phyloP scores from a whole-genome alignment of 768 basidiomycete species.

The Pleurotus djamor region DNA sequence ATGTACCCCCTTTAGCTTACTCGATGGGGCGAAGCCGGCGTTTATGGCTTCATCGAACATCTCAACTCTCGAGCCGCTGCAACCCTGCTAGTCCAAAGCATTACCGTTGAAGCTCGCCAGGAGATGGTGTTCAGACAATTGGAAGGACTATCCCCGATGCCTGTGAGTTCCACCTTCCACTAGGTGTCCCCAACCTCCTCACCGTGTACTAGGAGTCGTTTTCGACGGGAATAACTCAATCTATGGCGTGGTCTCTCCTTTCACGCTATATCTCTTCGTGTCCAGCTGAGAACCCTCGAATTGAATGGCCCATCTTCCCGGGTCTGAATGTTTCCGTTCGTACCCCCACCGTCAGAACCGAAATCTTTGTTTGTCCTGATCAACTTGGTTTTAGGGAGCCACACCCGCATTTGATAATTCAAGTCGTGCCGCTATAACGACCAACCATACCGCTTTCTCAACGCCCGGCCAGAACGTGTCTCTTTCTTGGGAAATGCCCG shows the following conservation, averaged over 20 bases:
- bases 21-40: conserved; percentile 55
- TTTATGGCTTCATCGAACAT: conserved; percentile 64
- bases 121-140: conserved; percentile 67
- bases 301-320: conserved; percentile 58
- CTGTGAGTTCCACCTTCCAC: conserved; percentile 21
- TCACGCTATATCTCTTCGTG: conserved; percentile 51
- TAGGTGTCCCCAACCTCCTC: background rate
- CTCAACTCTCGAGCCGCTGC: conserved; percentile 56
- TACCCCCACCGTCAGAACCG: conserved; percentile 25
- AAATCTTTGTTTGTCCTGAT: conserved; percentile 16
- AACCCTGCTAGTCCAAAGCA: conserved; percentile 49
- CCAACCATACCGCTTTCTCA: conserved; percentile 52
- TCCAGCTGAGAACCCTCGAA: conserved; percentile 47
- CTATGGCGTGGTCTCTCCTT: conserved; percentile 62
- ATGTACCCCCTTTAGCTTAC: conserved; percentile 30
- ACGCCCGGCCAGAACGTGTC: conserved; percentile 40
- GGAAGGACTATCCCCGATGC: conserved; percentile 58
- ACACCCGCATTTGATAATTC: conserved; percentile 18
- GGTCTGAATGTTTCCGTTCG: conserved; percentile 36
- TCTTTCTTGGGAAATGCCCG: conserved; percentile 55
- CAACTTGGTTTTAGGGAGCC: conserved; percentile 12
- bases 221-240: conserved; percentile 55
- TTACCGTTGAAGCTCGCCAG: conserved; percentile 63
- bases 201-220: conserved; percentile 35
- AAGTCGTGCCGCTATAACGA: conserved; percentile 46